Base-by-base conservation (phyloP, 306 rosid genomes). In the Canavalia ensiformis region DNA sequence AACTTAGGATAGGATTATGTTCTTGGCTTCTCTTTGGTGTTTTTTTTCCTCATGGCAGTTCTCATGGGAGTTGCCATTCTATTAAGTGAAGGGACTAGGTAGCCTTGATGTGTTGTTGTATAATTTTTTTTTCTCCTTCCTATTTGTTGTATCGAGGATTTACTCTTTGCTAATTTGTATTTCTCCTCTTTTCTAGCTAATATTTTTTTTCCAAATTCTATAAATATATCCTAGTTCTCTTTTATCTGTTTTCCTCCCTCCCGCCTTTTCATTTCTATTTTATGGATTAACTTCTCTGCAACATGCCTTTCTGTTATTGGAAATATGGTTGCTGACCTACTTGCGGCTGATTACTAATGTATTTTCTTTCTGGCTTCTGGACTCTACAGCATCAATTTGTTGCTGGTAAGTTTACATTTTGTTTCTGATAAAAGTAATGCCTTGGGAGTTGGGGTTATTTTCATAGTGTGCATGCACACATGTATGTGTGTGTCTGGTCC, bases 311-410 rank as follows among this genome's bases (percentile, higher is more conserved):
- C 68, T 86, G 81, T 79, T 81, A 74, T 86, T 88, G 84, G 77
- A 81, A 79, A 81, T 52, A 71, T 80, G 86, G 79, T 81, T 60
- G 78, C 77, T 81, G 74, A 65, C 60, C 62, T 55, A 54, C 72
- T 78, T 74, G 84, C 73, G 66, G 76, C 87, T 72, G 88, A 79
- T 82, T 80, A 82, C 75, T 88, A 81, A 83, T 62, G 77, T 76
- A 67, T 85, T 84, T 87, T 83, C 39, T 81, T 84, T 81, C 41
- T 79, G 85, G 72, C 88, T 84, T 86, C 57, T 90, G 87, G 77
- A 72, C 75, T 84, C 77, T 55, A 71, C 97, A 93, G 99, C 94
- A 95, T 89, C 99, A 95, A 88, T 95, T 95, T 87, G 99, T 95
- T 77, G 99, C 99, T 5, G 99, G 99, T 95, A 86, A 90, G 99